Conservation (phyloP, 306 rosid species). For the Aeschynomene evenia region DNA sequence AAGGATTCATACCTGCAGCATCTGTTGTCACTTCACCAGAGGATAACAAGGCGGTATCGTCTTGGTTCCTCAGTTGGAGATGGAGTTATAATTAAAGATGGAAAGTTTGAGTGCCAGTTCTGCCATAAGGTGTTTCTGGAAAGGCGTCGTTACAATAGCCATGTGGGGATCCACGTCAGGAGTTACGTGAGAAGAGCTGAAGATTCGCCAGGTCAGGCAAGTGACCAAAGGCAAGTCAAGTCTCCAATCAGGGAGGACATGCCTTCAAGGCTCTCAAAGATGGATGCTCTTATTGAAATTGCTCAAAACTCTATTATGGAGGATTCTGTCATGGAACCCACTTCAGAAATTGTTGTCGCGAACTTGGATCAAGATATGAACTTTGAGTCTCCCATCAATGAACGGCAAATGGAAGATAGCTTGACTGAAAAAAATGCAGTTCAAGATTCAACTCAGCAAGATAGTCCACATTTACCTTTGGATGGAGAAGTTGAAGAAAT, state of each 20-base stretch:
- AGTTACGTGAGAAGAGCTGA: conserved; percentile 74
- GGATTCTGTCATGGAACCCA: conserved; percentile 43
- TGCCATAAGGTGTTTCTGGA: conserved; percentile 84
- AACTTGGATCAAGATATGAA: conserved; percentile 34
- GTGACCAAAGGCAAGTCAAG: conserved; percentile 32
- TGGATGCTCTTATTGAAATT: conserved; percentile 87
- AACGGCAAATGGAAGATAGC: conserved; percentile 42
- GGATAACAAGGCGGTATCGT: conserved; percentile 78
- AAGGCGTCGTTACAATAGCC: conserved; percentile 87
- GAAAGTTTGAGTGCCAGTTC: conserved; percentile 91
- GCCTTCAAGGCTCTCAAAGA: conserved; percentile 66
- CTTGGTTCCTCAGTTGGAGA: conserved; percentile 91
- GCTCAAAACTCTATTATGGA: conserved; percentile 84
- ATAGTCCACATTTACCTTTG: conserved; percentile 31
- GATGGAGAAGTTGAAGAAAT: conserved; percentile 45
- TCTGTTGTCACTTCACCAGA: conserved; percentile 70
- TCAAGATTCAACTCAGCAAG: conserved; percentile 39
- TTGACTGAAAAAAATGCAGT: conserved; percentile 30
- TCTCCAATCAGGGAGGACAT: conserved; percentile 54
- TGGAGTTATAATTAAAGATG: conserved; percentile 87
- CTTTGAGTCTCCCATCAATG: conserved; percentile 37
- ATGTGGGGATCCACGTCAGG: conserved; percentile 90
- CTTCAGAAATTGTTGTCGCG: conserved; percentile 35
- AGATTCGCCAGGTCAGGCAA: conserved; percentile 47
- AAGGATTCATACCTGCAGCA: conserved; percentile 85